phyloP scores from a whole-genome alignment of 2,329 filamentous ascomycete species.

The Nothopassalora personata region DNA sequence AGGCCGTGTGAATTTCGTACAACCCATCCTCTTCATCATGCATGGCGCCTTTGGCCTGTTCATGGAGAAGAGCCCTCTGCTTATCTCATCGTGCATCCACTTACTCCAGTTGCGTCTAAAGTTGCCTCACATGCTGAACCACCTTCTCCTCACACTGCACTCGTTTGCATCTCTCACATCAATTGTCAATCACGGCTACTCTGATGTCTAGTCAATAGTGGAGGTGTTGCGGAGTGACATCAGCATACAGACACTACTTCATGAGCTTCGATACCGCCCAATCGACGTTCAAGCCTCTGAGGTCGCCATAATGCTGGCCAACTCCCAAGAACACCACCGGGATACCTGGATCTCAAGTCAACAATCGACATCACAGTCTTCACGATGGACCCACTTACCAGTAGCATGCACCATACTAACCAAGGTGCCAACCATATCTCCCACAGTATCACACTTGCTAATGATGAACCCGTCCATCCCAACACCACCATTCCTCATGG shows the following conservation, averaged over 20 bases:
- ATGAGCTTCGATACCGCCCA: constrained; percentile 59
- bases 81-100: too few relatives aligned
- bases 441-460: constrained; percentile 96
- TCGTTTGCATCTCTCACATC: too few relatives aligned
- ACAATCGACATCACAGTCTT: background rate
- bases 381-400: constrained; percentile 32
- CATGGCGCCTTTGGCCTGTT: too few relatives aligned
- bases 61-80: too few relatives aligned
- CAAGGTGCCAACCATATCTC: constrained; percentile 95
- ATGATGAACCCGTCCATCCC: constrained; percentile 95
- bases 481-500: constrained; percentile 51
- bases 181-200: too few relatives aligned
- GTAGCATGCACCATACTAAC: constrained; percentile 98
- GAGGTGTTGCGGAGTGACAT: too few relatives aligned
- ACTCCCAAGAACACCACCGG: constrained; percentile 87
- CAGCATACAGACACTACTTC: constrained; percentile 30
- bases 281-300: constrained; percentile 59
- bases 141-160: too few relatives aligned
- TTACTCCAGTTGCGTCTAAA: too few relatives aligned
- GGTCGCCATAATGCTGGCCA: constrained; percentile 62
- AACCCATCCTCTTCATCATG: too few relatives aligned
- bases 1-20: too few relatives aligned
- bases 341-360: constrained; percentile 49
- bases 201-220: too few relatives aligned
- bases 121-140: too few relatives aligned